Evolutionary conservation across 179 eudicot species (phyloP), one percentile per base, ranked within the genome.

Genomic region (Beta macrorhiza): DNA sequence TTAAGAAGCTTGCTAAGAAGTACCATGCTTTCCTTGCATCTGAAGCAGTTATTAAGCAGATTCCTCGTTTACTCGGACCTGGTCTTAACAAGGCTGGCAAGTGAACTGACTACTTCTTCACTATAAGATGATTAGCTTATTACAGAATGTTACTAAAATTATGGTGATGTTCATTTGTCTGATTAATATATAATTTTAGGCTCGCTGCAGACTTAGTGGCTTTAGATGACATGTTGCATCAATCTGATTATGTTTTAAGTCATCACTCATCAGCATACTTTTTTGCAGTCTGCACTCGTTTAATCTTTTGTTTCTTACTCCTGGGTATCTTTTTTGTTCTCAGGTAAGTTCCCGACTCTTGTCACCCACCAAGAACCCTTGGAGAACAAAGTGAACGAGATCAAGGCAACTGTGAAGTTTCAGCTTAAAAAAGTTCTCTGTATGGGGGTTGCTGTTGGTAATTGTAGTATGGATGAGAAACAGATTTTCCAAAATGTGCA

Each of bases 361-460:
- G 96, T 92, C 37, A 72, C 88, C 51, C 98, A 93, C 87, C 97
- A 93, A 79, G 97, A 93, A 68, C 87, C 96, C 1, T 85, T 93
- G 4, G 97, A 93, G 79, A 82, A 87, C 72, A 93, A 93, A 82
- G 94, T 93, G 19, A 91, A 93, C 55, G 98, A 93, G 80, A 87
- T 84, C 62, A 93, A 93, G 85, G 95, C 98, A 0, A 93, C 92
- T 0, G 90, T 93, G 1, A 93, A 93, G 88, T 93, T 93, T 83
- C 96, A 93, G 67, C 85, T 93, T 78, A 93, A 93, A 85, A 93
- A 93, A 87, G 98, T 93, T 25, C 90, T 93, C 7, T 93, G 98
- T 84, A 93, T 93, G 98, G 98, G 98, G n/a, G 98, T 93, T 67
- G 98, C 98, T 80, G 94, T 93, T 22, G 98, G 93, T 0, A 93